Conservation (phyloP, 202 grass and related monocot species). For the Carex arenaria region DNA sequence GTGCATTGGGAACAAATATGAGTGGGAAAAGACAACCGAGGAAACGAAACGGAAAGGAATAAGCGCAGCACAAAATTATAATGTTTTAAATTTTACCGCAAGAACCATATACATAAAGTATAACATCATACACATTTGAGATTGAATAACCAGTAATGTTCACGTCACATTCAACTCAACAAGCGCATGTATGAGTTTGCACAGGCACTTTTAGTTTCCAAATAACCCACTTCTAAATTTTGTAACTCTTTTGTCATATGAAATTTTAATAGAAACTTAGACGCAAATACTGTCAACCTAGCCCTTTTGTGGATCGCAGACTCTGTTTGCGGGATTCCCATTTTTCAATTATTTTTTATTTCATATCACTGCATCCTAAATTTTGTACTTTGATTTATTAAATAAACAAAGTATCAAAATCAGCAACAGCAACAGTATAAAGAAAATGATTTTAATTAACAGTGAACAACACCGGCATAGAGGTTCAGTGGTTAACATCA, state of each 20-base stretch:
- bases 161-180: not conserved
- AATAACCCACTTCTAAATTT: not conserved
- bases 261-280: not conserved
- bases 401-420: not conserved
- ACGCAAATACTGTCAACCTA: not conserved
- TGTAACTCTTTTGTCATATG: not conserved
- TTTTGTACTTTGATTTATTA: not conserved
- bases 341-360: not conserved
- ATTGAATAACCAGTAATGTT: not conserved
- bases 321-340: not conserved
- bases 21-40: not conserved
- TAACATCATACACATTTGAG: not conserved
- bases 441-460: not conserved
- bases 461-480: not conserved
- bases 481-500: not conserved
- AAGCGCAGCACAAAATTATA: not conserved
- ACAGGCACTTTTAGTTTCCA: not conserved
- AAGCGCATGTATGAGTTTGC: too few species aligned
- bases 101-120: not conserved
- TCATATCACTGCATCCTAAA: not conserved
- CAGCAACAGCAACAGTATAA: not conserved
- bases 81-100: not conserved
- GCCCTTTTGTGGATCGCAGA: not conserved
- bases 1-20: not conserved
- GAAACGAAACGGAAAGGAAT: not conserved